A percentile compares a stretch with the other conserved stretches of the same genome.
These are phyloP conservation scores for Trichoderma hamatum DNA, from an alignment of 2,329 filamentous ascomycete genomes.

Conservation along the genomic window DNA sequence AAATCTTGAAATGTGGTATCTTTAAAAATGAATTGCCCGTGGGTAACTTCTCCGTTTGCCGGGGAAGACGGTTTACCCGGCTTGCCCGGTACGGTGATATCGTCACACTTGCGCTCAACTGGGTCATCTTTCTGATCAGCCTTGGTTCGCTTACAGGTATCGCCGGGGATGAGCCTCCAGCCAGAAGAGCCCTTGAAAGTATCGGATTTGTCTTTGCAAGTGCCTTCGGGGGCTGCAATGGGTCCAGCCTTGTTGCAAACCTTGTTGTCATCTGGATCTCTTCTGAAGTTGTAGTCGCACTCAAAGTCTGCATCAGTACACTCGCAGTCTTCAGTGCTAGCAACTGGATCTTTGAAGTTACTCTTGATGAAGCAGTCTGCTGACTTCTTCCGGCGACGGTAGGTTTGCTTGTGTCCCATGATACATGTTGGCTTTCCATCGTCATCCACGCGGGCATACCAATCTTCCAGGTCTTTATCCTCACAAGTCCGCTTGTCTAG, in stretches of 20 bases:
- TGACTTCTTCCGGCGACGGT: conserved; percentile 79
- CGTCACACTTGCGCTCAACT: conserved; percentile 78
- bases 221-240: conserved; percentile 68
- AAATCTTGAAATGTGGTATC: conserved; percentile 57
- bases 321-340: conserved; percentile 73
- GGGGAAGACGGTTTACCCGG: conserved; percentile 50
- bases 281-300: conserved; percentile 90
- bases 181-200: conserved; percentile 86
- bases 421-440: conserved; percentile 83
- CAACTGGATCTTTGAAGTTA: conserved; percentile 77
- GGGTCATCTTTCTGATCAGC: conserved; percentile 69
- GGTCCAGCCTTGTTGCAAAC: conserved; percentile 69
- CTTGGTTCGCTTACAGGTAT: conserved; percentile 65
- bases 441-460: conserved; percentile 81
- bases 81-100: conserved; percentile 39
- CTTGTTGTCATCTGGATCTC: conserved; percentile 63
- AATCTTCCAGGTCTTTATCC: conserved; percentile 79
- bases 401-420: conserved; percentile 95
- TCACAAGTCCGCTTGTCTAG: conserved; percentile 80
- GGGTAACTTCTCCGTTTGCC: conserved; percentile 67
- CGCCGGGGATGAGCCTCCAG: conserved; percentile 87
- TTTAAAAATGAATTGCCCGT: conserved; percentile 64
- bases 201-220: conserved; percentile 67
- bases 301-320: conserved; percentile 88
- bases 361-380: conserved; percentile 87